phyloP scores from a whole-genome alignment of 2,329 filamentous ascomycete genomes.

The Exophiala phaeomuriformis region DNA sequence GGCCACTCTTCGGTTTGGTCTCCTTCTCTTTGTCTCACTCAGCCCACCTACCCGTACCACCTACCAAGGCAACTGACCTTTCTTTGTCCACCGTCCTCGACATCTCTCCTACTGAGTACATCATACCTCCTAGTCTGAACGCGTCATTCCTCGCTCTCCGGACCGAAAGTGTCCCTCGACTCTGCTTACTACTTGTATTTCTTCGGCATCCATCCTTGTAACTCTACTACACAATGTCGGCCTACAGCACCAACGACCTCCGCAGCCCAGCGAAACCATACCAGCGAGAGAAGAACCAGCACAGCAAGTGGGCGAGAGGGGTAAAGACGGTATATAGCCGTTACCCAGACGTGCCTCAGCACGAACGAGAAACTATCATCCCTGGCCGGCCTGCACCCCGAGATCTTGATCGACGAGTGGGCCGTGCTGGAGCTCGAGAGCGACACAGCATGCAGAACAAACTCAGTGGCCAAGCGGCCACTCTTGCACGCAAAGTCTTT shows the following conservation, averaged over 20 bases:
- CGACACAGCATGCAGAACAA: slow-evolving; percentile 16
- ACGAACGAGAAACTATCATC: too few relatives aligned
- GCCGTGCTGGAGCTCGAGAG: slow-evolving; percentile 11
- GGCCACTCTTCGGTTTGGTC: slow-evolving; percentile 5
- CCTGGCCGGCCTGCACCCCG: slow-evolving; percentile 14
- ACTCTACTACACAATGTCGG: slow-evolving; percentile 26
- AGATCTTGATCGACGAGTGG: slow-evolving; percentile 11
- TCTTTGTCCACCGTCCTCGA: neutral
- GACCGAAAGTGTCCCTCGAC: too few relatives aligned
- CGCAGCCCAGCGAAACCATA: slow-evolving; percentile 48
- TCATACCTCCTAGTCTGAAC: neutral
- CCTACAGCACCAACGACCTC: slow-evolving; percentile 46
- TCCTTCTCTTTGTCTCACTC: neutral
- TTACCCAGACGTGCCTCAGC: neutral
- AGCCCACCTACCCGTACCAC: neutral
- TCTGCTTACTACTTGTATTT: too few relatives aligned
- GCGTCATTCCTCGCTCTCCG: neutral
- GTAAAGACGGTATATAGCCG: slow-evolving; percentile 17
- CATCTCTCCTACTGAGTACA: neutral
- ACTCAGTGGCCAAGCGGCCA: slow-evolving; percentile 15
- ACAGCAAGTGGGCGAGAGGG: slow-evolving; percentile 37
- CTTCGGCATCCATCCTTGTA: slow-evolving; percentile 12
- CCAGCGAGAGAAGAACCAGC: slow-evolving; percentile 36
- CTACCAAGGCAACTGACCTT: neutral
- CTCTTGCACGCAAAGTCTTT: slow-evolving; percentile 28